Conservation (phyloP, 768 basidiomycete genomes). For the Thelephora ganbajun region DNA sequence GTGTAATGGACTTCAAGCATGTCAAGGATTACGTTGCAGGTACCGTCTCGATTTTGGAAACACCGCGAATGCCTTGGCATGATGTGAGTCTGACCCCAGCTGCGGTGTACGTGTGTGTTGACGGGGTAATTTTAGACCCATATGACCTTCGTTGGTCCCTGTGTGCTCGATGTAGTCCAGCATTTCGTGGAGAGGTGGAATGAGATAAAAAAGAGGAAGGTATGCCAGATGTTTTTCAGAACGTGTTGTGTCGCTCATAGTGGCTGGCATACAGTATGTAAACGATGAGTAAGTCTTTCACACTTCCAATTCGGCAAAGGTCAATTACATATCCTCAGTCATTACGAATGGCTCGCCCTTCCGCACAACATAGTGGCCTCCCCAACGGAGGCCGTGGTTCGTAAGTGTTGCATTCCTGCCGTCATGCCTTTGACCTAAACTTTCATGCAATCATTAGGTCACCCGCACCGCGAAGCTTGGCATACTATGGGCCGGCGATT, state of each 20-base stretch:
- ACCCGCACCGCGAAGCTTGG: conserved; percentile 59
- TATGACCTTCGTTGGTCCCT: conserved; percentile 70
- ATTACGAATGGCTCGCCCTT: conserved; percentile 58
- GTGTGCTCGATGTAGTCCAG: conserved; percentile 82
- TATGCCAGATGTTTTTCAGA: conserved; percentile 11
- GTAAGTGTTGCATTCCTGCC: conserved; percentile 20
- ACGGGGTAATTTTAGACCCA: conserved; percentile 38
- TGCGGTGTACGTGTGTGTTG: background rate
- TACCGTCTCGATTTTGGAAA: conserved; percentile 51
- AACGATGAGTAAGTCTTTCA: conserved; percentile 11
- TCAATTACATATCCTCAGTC: conserved; percentile 18
- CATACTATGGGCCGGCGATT: conserved; percentile 41
- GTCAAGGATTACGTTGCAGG: conserved; percentile 70
- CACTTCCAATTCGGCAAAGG: background rate
- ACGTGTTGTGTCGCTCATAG: background rate
- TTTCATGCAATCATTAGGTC: conserved; percentile 21
- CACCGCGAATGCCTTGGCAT: conserved; percentile 87
- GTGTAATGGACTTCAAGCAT: conserved; percentile 70
- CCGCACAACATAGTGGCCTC: conserved; percentile 53
- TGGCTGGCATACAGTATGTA: conserved; percentile 15
- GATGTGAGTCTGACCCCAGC: conserved; percentile 42
- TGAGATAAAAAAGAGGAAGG: conserved; percentile 76
- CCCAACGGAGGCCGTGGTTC: conserved; percentile 53
- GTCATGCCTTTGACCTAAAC: background rate
- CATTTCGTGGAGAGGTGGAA: conserved; percentile 93